phyloP scores from a whole-genome alignment of 139 green algal species.

The Auxenochlorella pyrenoidosa region DNA sequence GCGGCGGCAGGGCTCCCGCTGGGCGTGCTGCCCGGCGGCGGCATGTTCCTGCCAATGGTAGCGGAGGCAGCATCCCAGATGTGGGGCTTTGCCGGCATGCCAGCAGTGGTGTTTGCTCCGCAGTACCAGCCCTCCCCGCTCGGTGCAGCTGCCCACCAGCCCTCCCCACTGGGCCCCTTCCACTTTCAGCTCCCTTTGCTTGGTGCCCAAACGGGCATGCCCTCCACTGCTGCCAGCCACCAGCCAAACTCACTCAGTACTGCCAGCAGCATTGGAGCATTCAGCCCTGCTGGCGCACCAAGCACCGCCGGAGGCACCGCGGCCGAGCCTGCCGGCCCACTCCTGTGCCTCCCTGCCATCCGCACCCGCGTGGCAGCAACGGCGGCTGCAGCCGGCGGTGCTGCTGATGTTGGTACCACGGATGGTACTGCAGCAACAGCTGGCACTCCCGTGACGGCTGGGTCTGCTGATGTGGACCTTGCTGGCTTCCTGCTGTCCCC shows the following conservation, averaged over 20 bases:
- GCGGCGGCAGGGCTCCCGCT: too few species aligned
- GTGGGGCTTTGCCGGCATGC: too few species aligned
- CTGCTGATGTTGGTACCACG: neutral
- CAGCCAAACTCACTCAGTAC: neutral
- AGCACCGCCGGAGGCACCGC: neutral
- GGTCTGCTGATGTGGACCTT: neutral
- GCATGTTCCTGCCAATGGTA: neutral
- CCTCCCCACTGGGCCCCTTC: too few species aligned
- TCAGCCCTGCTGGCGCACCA: neutral
- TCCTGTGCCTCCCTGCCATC: neutral
- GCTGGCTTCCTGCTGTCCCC: constrained; percentile 30
- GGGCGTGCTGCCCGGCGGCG: neutral
- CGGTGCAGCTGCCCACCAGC: too few species aligned
- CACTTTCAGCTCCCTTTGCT: too few species aligned
- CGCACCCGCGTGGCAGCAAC: constrained; percentile 4
- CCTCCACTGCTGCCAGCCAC: neutral
- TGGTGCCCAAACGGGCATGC: neutral
- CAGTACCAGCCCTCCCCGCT: neutral
- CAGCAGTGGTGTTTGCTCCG: neutral
- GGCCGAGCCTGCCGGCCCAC: neutral
- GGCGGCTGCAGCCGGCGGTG: neutral
- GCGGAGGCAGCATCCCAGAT: neutral
- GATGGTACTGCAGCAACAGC: neutral
- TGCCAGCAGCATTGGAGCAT: neutral
- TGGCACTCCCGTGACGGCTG: neutral